Evolutionary conservation across 1,284 basidiomycete genomes (phyloP).

Genomic region (Moesziomyces globuligerus): DNA sequence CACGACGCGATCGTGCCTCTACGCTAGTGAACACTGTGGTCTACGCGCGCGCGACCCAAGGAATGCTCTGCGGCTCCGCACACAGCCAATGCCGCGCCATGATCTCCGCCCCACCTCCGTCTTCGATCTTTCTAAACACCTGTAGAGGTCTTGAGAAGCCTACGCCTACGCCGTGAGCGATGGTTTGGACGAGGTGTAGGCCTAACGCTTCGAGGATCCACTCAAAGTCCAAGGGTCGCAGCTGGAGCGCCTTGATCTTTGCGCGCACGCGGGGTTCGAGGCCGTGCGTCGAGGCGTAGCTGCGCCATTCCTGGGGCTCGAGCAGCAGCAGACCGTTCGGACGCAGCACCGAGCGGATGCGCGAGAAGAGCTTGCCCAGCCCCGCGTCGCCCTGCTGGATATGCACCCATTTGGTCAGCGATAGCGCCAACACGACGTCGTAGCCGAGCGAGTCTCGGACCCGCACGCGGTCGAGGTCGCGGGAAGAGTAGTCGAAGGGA

Average conservation of each 20-base stretch:
- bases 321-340: slow-evolving; percentile 18
- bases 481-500: not conserved
- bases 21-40: too few relatives aligned
- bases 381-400: slow-evolving; percentile 34
- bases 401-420: slow-evolving; percentile 51
- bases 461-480: not conserved
- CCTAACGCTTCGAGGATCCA: slow-evolving; percentile 27
- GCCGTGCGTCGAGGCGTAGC: slow-evolving; percentile 24
- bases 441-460: slow-evolving; percentile 1
- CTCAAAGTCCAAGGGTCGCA: slow-evolving; percentile 40
- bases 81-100: not conserved
- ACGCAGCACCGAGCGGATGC: slow-evolving; percentile 13
- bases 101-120: not conserved
- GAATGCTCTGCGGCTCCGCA: not conserved
- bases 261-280: slow-evolving; percentile 11
- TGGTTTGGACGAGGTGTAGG: slow-evolving; percentile 1
- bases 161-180: slow-evolving; percentile 12
- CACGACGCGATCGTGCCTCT: too few relatives aligned
- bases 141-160: slow-evolving; percentile 29
- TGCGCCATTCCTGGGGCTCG: slow-evolving; percentile 36
- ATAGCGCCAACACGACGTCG: slow-evolving; percentile 25
- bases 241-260: slow-evolving; percentile 24
- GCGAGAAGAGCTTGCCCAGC: slow-evolving; percentile 22
- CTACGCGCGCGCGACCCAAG: slow-evolving; percentile 17
- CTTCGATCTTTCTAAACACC: slow-evolving; percentile 16